Evolutionary conservation across 1,284 basidiomycete species (phyloP), one percentile per base, ranked within the genome.

Genomic region (Heterobasidion occidentale): DNA sequence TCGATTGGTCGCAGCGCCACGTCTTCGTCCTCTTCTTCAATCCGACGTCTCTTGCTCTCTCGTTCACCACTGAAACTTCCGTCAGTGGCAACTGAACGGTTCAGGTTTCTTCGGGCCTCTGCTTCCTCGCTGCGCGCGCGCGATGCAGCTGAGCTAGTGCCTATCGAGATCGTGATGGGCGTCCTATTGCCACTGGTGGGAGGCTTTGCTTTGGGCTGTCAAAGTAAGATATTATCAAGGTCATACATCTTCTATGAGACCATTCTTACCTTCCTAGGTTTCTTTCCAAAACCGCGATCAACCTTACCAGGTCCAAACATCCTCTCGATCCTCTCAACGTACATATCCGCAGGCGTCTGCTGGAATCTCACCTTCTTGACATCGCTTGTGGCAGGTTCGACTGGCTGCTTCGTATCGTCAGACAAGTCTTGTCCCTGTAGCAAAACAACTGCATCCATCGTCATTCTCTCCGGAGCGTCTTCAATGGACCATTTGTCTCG

Each of bases 301-400:
- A 58, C 53, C 12, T 48, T 51, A 14, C 60, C 60, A 11, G 59
- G 60, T n/a, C 60, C 60, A 44, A 57, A 61, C 33, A 52, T 44
- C 38, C 55, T 56, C 46, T 61, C 60, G 27, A 61, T 54, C 36
- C 47, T 51, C 36, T 54, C 53, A 3, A 47, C 33, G 59, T 59
- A 60, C 33, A 60, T 51, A 20, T 36, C 35, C 15, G 17, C 52
- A 19, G 52, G 42, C 6, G 53, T 44, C 9, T 34, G 17, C 42
- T 53, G 34, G 3, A n/a, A 27, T 42, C 14, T 45, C 15, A 46
- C 44, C 52, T 44, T 12, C 36, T 38, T 20, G 9, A n/a, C 36
- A 19, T 36, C 19, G 9, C 34, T 34, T 19, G 15, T 17, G 2
- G 20, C 51, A 19, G 8, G 6, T 42, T 14, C 51, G 19, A 17